These are phyloP conservation scores for Candida ficus DNA, from an alignment of 805 yeast genomes.

Conservation along the genomic window DNA sequence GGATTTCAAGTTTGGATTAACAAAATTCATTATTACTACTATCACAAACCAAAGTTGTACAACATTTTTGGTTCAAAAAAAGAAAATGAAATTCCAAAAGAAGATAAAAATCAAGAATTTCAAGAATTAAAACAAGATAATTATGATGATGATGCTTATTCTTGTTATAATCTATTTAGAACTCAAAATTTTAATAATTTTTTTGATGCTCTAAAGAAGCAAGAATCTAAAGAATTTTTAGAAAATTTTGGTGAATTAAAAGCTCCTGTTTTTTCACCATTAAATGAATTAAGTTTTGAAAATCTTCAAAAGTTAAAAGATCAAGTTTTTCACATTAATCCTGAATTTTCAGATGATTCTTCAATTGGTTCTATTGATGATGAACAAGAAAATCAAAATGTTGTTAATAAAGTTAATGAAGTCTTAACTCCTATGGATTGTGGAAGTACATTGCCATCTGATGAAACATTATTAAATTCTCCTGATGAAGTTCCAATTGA, in stretches of 20 bases:
- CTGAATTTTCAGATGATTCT: constrained; percentile 12
- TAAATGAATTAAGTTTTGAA: constrained; percentile 15
- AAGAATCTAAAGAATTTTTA: not conserved
- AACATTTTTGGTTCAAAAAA: not conserved
- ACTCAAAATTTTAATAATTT: constrained; percentile 8
- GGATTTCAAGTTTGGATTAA: constrained; percentile 9
- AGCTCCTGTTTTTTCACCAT: constrained; percentile 11
- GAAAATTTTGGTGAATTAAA: not conserved
- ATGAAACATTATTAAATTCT: not conserved
- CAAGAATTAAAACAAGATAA: not conserved
- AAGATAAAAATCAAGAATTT: not conserved
- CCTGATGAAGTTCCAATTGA: not conserved
- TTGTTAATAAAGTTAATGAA: not conserved
- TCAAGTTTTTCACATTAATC: constrained; percentile 4
- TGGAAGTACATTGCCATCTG: not conserved
- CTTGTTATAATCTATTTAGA: constrained; percentile 16
- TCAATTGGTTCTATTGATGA: not conserved
- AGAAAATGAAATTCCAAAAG: not conserved
- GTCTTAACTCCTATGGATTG: not conserved
- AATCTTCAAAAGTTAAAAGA: constrained; percentile 11
- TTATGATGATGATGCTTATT: constrained; percentile 8
- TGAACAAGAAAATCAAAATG: not conserved
- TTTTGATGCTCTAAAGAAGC: constrained; percentile 5
- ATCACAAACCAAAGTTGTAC: constrained; percentile 1
- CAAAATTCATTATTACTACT: constrained; percentile 5